Percentiles rank a stretch among this genome's conserved stretches.
phyloP scores from a whole-genome alignment of 148 eudicot species.

The Limonium bicolor region DNA sequence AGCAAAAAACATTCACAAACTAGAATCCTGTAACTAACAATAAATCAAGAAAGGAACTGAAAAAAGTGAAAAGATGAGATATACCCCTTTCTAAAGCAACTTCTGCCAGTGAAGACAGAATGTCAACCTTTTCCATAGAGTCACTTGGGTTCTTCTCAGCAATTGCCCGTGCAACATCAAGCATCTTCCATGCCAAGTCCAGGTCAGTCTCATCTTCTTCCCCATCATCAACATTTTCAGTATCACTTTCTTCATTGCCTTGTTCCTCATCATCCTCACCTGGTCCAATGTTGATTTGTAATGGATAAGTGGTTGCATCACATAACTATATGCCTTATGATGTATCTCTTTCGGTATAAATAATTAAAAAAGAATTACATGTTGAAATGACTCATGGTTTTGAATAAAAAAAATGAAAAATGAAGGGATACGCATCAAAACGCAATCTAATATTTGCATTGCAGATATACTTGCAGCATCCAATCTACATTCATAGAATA shows the following conservation, averaged over 20 bases:
- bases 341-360: too few species aligned
- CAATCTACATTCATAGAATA: too few species aligned
- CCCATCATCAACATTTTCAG: constrained; percentile 49
- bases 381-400: too few species aligned
- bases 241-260: constrained; percentile 54
- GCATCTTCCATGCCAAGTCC: constrained; percentile 95
- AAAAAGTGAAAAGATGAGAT: not conserved
- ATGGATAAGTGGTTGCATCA: too few species aligned
- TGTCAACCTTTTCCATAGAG: constrained; percentile 75
- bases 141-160: constrained; percentile 56
- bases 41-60: not conserved
- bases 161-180: constrained; percentile 93
- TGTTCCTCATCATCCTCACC: constrained; percentile 32
- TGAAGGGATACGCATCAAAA: too few species aligned
- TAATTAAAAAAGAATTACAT: too few species aligned
- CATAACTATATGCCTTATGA: too few species aligned
- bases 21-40: not conserved
- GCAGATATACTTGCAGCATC: too few species aligned
- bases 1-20: constrained; percentile 1
- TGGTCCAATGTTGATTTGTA: constrained; percentile 18
- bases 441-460: too few species aligned
- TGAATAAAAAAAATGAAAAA: too few species aligned
- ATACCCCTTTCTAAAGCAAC: constrained; percentile 91
- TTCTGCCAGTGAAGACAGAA: constrained; percentile 86
- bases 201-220: constrained; percentile 95